phyloP scores from a whole-genome alignment of 257 asterid genomes.

The Solanum chilense region DNA sequence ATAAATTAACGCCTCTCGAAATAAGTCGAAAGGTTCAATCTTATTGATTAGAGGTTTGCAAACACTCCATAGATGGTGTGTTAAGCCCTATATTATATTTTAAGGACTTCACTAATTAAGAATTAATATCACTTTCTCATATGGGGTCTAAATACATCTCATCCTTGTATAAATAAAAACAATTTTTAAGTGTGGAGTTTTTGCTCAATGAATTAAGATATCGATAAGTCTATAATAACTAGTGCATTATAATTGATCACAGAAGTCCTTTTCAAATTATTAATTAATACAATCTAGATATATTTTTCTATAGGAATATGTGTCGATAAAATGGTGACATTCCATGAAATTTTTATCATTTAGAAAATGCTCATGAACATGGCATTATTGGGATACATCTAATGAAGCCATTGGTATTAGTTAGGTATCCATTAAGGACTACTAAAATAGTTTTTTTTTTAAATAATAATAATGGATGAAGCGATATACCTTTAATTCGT shows the following conservation, averaged over 20 bases:
- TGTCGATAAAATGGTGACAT: neutral
- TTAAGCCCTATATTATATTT: neutral
- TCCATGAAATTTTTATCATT: no score
- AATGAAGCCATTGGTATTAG: neutral
- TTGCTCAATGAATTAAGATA: neutral
- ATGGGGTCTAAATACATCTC: neutral
- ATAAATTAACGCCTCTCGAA: no score
- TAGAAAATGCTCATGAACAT: neutral
- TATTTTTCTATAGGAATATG: neutral
- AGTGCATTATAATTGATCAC: neutral
- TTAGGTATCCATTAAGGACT: neutral
- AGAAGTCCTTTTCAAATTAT: neutral
- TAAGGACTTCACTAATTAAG: neutral
- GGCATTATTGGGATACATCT: neutral
- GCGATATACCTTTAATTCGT: neutral
- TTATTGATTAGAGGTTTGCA: no score
- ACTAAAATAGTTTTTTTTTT: neutral
- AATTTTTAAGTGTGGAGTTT: neutral
- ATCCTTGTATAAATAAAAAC: neutral
- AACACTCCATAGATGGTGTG: no score
- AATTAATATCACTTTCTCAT: neutral
- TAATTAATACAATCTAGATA: neutral
- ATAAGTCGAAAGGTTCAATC: no score
- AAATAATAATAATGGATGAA: neutral
- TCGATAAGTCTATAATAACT: neutral